A percentile compares a stretch with the other conserved stretches of the same genome.
phyloP scores from a whole-genome alignment of 106 monocot species.

The Posidonia australis region DNA sequence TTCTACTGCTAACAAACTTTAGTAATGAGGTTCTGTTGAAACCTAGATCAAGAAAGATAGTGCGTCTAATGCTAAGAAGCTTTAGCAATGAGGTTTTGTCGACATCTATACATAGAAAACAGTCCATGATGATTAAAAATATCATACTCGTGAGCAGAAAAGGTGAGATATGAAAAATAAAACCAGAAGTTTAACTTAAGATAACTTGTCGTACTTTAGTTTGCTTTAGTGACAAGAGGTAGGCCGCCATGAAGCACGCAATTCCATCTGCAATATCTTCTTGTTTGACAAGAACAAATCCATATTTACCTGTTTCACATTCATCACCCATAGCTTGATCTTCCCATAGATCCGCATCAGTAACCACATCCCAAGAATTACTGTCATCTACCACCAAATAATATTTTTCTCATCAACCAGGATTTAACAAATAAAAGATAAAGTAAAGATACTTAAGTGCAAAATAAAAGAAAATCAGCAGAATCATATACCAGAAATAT shows the following conservation, averaged over 20 bases:
- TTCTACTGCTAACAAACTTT: no score
- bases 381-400: slow-evolving; percentile 30
- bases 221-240: slow-evolving; percentile 59
- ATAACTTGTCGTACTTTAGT: slow-evolving; percentile 61
- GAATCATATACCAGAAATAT: slow-evolving; percentile 34
- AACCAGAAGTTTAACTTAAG: not conserved
- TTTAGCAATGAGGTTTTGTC: no score
- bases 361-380: slow-evolving; percentile 57
- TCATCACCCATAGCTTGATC: slow-evolving; percentile 15
- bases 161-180: not conserved
- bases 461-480: no score
- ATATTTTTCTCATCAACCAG: no score
- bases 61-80: no score
- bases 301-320: slow-evolving; percentile 35
- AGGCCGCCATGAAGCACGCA: slow-evolving; percentile 74
- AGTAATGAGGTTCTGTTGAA: no score
- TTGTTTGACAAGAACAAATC: slow-evolving; percentile 64
- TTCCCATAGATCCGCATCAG: slow-evolving; percentile 40
- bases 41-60: no score
- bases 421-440: no score
- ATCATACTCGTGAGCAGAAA: not conserved
- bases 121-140: not conserved
- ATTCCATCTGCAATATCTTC: slow-evolving; percentile 81
- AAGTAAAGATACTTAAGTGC: no score
- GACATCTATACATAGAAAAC: no score